A percentile compares a stretch with the other conserved stretches of the same genome.
phyloP scores from a whole-genome alignment of 2,329 filamentous ascomycete species.

The Penicillium sp. region DNA sequence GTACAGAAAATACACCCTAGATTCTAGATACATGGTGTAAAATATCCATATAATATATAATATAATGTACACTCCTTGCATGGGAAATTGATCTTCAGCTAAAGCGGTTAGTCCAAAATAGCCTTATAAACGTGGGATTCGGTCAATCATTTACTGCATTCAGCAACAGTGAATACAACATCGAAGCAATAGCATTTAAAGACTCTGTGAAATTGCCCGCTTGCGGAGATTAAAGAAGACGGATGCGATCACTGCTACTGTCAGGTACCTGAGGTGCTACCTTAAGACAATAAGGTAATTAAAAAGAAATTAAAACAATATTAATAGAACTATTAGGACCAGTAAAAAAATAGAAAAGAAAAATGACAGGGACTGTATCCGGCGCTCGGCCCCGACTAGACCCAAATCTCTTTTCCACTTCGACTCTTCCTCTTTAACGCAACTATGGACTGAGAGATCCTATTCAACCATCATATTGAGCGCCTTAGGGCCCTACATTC shows the following conservation, averaged over 20 bases:
- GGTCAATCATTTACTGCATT: not conserved
- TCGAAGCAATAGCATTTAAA: no score
- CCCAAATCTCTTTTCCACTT: not conserved
- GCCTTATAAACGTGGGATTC: not conserved
- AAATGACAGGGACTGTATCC: not conserved
- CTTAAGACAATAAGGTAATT: not conserved
- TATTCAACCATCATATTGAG: not conserved
- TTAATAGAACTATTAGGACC: no score
- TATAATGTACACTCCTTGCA: not conserved
- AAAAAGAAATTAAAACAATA: not conserved
- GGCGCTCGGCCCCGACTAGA: constrained; percentile 6
- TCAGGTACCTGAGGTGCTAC: not conserved
- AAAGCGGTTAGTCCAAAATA: not conserved
- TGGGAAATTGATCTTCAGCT: not conserved
- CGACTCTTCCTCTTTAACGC: not conserved
- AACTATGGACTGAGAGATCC: constrained; percentile 1
- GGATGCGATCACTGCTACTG: not conserved
- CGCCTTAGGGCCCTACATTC: constrained; percentile 4
- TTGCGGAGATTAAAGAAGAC: not conserved
- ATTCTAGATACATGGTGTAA: not conserved
- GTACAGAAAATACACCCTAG: no score
- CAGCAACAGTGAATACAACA: not conserved
- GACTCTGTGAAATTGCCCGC: not conserved
- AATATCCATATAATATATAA: not conserved
- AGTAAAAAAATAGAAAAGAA: not conserved